A percentile compares a stretch with the other conserved stretches of the same genome.
Conservation (phyloP, 352 stramenopile genomes). For the Hyaloperonospora brassicae region DNA sequence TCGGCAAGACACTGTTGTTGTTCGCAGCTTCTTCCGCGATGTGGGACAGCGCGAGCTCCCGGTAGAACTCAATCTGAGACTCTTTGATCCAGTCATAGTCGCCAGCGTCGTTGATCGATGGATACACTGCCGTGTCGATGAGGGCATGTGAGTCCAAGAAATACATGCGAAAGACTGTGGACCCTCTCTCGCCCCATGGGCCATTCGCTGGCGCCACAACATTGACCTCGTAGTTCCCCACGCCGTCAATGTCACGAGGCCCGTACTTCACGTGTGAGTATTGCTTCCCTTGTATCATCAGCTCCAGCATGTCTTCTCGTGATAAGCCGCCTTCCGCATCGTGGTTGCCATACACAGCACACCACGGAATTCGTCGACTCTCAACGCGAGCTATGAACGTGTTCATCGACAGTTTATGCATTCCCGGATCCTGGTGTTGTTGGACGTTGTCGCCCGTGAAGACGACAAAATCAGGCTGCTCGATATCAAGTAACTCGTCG, state of each 20-base stretch:
- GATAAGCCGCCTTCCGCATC: slow-evolving; percentile 41
- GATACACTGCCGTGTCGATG: slow-evolving; percentile 25
- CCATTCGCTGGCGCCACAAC: slow-evolving; percentile 34
- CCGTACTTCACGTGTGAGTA: slow-evolving; percentile 46
- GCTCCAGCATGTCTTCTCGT: slow-evolving; percentile 33
- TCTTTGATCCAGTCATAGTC: slow-evolving; percentile 46
- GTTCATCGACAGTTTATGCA: slow-evolving; percentile 29
- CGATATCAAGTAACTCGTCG: slow-evolving; percentile 43
- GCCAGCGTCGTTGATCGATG: slow-evolving; percentile 18
- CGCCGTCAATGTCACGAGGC: slow-evolving; percentile 35
- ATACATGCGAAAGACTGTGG: slow-evolving; percentile 57
- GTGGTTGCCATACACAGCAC: slow-evolving; percentile 60
- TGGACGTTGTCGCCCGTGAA: slow-evolving; percentile 63
- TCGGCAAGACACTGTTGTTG: slow-evolving; percentile 9
- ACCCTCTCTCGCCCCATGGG: slow-evolving; percentile 26
- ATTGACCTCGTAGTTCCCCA: slow-evolving; percentile 59
- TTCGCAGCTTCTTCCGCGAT: slow-evolving; percentile 2
- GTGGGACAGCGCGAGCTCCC: slow-evolving; percentile 24
- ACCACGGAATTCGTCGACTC: slow-evolving; percentile 39
- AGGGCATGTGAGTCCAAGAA: slow-evolving; percentile 50
- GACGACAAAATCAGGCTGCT: slow-evolving; percentile 59
- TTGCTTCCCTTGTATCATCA: slow-evolving; percentile 27
- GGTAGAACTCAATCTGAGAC: slow-evolving; percentile 38
- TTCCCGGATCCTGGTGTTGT: slow-evolving; percentile 11
- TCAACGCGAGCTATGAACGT: slow-evolving; percentile 33